These are phyloP conservation scores for Diaporthe eres DNA, from an alignment of 2,329 filamentous ascomycete species.

Conservation along the genomic window DNA sequence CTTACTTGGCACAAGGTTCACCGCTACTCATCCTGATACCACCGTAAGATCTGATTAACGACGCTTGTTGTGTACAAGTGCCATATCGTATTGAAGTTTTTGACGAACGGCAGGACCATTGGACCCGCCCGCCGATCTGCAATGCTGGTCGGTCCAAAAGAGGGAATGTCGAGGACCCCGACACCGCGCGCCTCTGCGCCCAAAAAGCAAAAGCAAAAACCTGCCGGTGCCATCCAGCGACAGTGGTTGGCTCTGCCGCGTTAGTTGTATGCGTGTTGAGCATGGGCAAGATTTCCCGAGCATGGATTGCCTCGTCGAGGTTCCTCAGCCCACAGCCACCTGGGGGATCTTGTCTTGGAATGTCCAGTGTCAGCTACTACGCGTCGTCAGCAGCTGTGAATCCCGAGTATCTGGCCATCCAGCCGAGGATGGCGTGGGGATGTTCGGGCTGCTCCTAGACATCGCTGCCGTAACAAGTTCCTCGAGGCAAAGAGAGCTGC, in stretches of 20 bases:
- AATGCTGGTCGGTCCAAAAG: constrained; percentile 27
- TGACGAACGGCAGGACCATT: constrained; percentile 17
- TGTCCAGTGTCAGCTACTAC: constrained; percentile 4
- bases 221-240: neutral
- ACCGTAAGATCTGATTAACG: constrained; percentile 25
- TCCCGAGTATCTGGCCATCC: neutral
- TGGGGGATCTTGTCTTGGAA: constrained; percentile 11
- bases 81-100: constrained; percentile 12
- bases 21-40: constrained; percentile 31
- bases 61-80: constrained; percentile 13
- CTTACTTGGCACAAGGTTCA: constrained; percentile 34
- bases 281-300: constrained; percentile 17
- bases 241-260: neutral
- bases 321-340: constrained; percentile 11
- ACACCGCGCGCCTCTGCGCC: constrained; percentile 11
- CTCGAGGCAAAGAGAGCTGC: constrained; percentile 5
- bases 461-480: neutral
- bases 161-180: constrained; percentile 24
- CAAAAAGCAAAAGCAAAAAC: neutral
- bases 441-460: constrained; percentile 10
- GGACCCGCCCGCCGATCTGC: constrained; percentile 28
- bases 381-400: constrained; percentile 27
- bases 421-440: constrained; percentile 3
- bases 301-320: constrained; percentile 3
- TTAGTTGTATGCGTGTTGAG: constrained; percentile 4